Conservation (phyloP, 306 rosid genomes). For the Potentilla sterilis region DNA sequence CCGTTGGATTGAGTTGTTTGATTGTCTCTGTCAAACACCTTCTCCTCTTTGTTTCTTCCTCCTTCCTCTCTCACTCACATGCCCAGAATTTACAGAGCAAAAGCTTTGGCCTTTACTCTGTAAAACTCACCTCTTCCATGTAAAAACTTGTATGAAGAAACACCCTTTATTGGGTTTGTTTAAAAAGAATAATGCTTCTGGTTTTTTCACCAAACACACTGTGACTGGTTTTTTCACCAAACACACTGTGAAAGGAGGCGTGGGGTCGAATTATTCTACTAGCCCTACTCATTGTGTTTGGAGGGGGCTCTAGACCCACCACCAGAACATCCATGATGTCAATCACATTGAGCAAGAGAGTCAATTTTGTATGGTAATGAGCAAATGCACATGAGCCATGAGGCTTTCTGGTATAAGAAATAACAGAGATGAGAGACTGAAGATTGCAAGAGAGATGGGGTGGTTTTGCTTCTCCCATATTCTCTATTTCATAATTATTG, state of each 20-base stretch:
- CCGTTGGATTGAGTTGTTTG: constrained; percentile 52
- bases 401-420: constrained; percentile 1
- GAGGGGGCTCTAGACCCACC: constrained; percentile 31
- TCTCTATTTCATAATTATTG: constrained; percentile 34
- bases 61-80: neutral
- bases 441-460: constrained; percentile 16
- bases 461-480: constrained; percentile 7
- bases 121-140: neutral
- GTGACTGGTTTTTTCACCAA: constrained; percentile 6
- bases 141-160: neutral
- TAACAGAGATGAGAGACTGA: neutral
- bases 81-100: neutral
- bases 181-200: neutral
- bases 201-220: too few relatives aligned
- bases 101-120: neutral
- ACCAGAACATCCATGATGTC: constrained; percentile 43
- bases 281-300: constrained; percentile 23
- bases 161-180: neutral
- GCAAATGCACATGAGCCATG: constrained; percentile 22
- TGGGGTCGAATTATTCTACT: constrained; percentile 28
- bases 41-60: constrained; percentile 8
- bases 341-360: constrained; percentile 24
- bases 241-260: constrained; percentile 6
- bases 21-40: constrained; percentile 45
- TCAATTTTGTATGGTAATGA: constrained; percentile 15